A percentile compares a stretch with the other conserved stretches of the same genome.
Conservation (phyloP, 2,329 filamentous ascomycete species). For the Ophiostoma himal-ulmi region DNA sequence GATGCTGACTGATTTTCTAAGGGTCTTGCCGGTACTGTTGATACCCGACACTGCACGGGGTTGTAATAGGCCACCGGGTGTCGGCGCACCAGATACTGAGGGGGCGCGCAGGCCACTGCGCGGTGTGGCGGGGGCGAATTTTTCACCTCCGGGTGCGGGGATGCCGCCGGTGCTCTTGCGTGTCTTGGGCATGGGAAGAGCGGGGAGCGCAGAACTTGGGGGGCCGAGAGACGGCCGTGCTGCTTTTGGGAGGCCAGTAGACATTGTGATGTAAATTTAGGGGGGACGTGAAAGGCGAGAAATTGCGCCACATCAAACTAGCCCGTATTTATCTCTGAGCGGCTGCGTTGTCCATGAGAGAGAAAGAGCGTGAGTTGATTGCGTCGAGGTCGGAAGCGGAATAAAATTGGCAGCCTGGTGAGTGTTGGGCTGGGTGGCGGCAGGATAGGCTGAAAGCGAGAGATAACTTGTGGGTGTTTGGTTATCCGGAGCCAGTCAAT, state of each 20-base stretch:
- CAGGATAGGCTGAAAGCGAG: not conserved
- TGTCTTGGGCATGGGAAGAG: slow-evolving; percentile 66
- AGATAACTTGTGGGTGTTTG: not conserved
- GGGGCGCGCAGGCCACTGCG: slow-evolving; percentile 28
- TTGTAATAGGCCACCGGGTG: slow-evolving; percentile 44
- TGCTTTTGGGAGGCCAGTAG: slow-evolving; percentile 60
- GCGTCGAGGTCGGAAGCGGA: not conserved
- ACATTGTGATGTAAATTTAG: slow-evolving; percentile 37
- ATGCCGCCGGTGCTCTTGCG: slow-evolving; percentile 57
- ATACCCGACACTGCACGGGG: slow-evolving; percentile 51
- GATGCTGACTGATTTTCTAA: slow-evolving; percentile 88
- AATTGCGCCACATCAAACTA: not conserved
- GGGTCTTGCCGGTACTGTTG: slow-evolving; percentile 58
- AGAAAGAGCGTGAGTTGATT: not conserved
- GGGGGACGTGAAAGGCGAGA: slow-evolving; percentile 12
- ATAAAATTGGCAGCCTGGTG: not conserved
- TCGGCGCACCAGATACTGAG: slow-evolving; percentile 19
- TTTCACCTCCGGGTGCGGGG: slow-evolving; percentile 37
- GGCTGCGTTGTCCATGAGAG: slow-evolving; percentile 6
- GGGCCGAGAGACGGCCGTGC: slow-evolving; percentile 64
- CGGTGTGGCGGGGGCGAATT: slow-evolving; percentile 52
- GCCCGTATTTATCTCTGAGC: not conserved
- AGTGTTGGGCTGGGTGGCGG: not conserved
- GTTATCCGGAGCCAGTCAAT: not conserved
- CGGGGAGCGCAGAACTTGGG: slow-evolving; percentile 65